phyloP scores from a whole-genome alignment of 2,329 filamentous ascomycete species.

The Fusarium sp. region DNA sequence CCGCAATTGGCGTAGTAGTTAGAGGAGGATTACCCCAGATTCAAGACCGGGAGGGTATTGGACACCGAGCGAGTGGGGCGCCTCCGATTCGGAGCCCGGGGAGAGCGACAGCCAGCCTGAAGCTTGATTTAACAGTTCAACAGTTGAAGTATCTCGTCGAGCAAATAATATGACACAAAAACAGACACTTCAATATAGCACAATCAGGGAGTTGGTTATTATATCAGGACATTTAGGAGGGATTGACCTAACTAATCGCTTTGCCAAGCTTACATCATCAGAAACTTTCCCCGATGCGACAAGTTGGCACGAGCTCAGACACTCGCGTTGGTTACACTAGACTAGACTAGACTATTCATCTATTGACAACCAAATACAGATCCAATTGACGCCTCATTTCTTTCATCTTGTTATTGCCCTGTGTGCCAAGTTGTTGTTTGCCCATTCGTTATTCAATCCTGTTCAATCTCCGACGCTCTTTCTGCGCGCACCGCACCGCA shows the following conservation, averaged over 20 bases:
- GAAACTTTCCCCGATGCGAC: constrained; percentile 34
- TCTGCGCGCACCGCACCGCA: constrained; percentile 22
- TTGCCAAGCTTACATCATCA: constrained; percentile 47
- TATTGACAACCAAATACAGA: constrained; percentile 47
- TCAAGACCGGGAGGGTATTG: too few species aligned
- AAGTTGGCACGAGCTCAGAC: neutral
- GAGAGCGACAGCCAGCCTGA: neutral
- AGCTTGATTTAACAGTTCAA: neutral
- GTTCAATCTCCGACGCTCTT: constrained; percentile 12
- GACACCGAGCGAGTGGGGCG: constrained; percentile 7
- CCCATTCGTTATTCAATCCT: constrained; percentile 18
- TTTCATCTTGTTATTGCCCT: constrained; percentile 14
- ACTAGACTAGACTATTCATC: neutral
- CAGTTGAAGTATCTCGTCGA: neutral
- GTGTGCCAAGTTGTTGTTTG: too few species aligned
- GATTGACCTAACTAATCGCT: too few species aligned
- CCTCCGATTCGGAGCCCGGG: constrained; percentile 10
- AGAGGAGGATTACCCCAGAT: constrained; percentile 8
- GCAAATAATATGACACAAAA: neutral
- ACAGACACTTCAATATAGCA: too few species aligned
- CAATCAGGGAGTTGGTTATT: rapidly evolving
- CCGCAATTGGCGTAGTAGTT: constrained; percentile 44
- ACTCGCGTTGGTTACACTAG: constrained; percentile 1
- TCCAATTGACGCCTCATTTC: constrained; percentile 27
- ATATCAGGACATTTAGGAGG: neutral